Base-by-base conservation (phyloP, 2,329 filamentous ascomycete species). In the Eutypa lata region DNA sequence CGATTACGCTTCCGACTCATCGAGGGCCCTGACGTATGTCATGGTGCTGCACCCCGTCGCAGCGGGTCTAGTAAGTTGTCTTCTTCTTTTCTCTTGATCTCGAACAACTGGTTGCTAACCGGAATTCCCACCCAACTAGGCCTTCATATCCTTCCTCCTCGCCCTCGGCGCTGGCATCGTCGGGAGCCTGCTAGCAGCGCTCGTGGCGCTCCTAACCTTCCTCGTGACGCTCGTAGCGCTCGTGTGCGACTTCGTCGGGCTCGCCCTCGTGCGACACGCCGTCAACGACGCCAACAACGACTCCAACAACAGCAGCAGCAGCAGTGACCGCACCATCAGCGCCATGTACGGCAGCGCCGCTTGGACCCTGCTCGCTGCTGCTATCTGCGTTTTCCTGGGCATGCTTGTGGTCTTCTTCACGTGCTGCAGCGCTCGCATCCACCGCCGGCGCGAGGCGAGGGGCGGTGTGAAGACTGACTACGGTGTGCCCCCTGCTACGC, bases 341-440 rank as follows among this genome's bases (percentile, higher is more conserved):
- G 22, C 84, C 21, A 63, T 66, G 42, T 88, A 76, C 68, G 76
- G 77, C 31, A 62, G 73, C 3, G 84, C 74, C 16, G 76, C 84
- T 42, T 88, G 84, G 84, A 80, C 81, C 10, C 68, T 81, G 1
- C 72, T 88, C 14, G 83, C 71, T 7, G 77, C 79, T 2, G 81
- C 80, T 56, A 71, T 85, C 54, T 74, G 76, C 59, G 71, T 78
- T 19, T 74, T 87, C 49, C 53, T 86, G 24, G 84, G 76, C 8
- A 77, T 78, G 19, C 56, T 83, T 50, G 59, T 87, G 48, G 76
- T 87, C 52, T 79, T 88, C 60, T 72, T 86, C 59, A 82, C 81
- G 7, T 87, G 83, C 76, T 86, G 79, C 70, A 76, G 76, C 51
- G 72, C 75, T 8, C 71, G 80, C n/a, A 45, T 73, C 60, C 71